phyloP scores from a whole-genome alignment of 257 asterid genomes.

The Craterostigma plantagineum region DNA sequence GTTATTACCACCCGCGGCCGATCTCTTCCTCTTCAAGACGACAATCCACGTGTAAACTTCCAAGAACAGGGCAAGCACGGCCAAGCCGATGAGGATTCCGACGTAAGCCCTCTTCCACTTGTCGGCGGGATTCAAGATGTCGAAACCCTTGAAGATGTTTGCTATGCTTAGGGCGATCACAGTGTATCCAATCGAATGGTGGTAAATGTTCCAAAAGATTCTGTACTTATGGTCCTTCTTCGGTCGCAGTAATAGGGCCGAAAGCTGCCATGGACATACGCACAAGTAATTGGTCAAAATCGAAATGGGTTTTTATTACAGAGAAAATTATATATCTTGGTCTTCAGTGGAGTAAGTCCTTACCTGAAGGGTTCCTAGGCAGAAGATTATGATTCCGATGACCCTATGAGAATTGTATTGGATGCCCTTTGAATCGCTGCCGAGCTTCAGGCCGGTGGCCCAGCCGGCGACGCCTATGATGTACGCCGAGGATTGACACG shows the following conservation, averaged over 20 bases:
- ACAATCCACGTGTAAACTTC: slow-evolving; percentile 58
- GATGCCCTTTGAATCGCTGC: neutral
- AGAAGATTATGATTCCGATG: neutral
- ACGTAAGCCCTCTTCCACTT: slow-evolving; percentile 61
- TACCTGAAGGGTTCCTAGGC: slow-evolving; percentile 8
- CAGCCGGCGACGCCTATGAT: slow-evolving; percentile 4
- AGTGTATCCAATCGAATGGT: slow-evolving; percentile 49
- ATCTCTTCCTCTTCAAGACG: slow-evolving; percentile 48
- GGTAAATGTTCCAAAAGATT: slow-evolving; percentile 73
- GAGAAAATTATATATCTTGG: too few species aligned
- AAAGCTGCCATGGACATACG: too few species aligned
- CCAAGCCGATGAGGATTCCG: slow-evolving; percentile 43
- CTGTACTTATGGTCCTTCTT: slow-evolving; percentile 72
- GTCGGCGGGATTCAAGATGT: slow-evolving; percentile 52
- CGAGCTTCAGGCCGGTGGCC: slow-evolving; percentile 2
- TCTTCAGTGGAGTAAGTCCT: too few species aligned
- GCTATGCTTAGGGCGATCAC: slow-evolving; percentile 55
- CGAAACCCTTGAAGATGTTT: slow-evolving; percentile 78
- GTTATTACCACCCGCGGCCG: neutral
- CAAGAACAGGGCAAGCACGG: slow-evolving; percentile 27
- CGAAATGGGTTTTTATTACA: too few species aligned
- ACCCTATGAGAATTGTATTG: neutral
- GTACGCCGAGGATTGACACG: neutral
- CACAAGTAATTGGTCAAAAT: too few species aligned
- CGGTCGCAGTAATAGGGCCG: slow-evolving; percentile 82